Conservation (phyloP, 192 early-diverging fungal species). For the Backusella parvicylindrica region DNA sequence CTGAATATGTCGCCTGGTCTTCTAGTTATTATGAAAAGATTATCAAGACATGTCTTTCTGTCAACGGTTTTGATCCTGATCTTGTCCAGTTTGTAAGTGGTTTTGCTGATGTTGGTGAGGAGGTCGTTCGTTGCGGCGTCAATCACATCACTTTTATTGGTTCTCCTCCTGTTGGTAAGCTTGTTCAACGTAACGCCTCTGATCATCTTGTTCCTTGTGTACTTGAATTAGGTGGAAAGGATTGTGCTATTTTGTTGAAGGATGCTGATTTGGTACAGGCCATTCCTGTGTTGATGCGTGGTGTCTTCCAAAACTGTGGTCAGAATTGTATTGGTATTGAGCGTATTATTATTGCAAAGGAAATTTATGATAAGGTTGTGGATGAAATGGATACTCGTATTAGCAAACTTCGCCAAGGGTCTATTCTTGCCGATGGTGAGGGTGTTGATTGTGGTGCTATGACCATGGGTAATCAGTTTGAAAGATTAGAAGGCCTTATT, state of each 20-base stretch:
- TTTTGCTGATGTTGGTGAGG: constrained; percentile 77
- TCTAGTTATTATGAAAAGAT: constrained; percentile 63
- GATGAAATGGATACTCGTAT: constrained; percentile 58
- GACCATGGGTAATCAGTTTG: constrained; percentile 66
- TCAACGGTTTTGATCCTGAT: constrained; percentile 72
- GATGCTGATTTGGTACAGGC: constrained; percentile 68
- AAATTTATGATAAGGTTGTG: constrained; percentile 66
- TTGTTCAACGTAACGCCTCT: constrained; percentile 72
- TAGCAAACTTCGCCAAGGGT: constrained; percentile 61
- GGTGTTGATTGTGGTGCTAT: constrained; percentile 81
- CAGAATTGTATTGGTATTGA: constrained; percentile 92
- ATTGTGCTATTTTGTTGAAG: constrained; percentile 77
- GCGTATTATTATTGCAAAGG: constrained; percentile 72
- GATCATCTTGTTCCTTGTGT: constrained; percentile 73
- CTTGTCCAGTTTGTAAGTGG: constrained; percentile 79
- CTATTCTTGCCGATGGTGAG: constrained; percentile 61
- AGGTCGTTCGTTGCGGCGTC: constrained; percentile 60
- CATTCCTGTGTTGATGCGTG: constrained; percentile 73
- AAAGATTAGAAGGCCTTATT: constrained; percentile 60
- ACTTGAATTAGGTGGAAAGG: constrained; percentile 91
- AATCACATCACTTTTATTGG: constrained; percentile 88
- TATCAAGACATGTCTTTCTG: constrained; percentile 60
- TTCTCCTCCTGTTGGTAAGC: constrained; percentile 75
- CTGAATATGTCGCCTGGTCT: constrained; percentile 85
- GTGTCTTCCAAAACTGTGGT: constrained; percentile 83